phyloP scores from a whole-genome alignment of 805 yeast species.

The Candida patagonica region DNA sequence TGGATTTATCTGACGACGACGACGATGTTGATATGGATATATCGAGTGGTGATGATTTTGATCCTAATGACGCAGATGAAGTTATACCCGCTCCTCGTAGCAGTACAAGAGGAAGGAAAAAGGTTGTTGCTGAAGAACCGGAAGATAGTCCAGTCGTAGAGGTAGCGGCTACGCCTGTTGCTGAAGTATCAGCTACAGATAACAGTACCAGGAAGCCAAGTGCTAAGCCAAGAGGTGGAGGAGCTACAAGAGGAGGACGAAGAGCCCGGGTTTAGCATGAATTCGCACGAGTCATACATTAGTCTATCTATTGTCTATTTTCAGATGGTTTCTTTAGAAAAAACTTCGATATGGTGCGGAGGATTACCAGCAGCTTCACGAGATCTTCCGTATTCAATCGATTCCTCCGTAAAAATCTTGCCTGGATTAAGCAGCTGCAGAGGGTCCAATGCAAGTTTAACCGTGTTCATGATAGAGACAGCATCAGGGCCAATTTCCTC shows the following conservation, averaged over 20 bases:
- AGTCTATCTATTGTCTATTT: not conserved
- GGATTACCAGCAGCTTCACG: slow-evolving; percentile 5
- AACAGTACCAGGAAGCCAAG: not conserved
- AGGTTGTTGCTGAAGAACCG: too few relatives aligned
- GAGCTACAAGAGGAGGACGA: slow-evolving; percentile 1
- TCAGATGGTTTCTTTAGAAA: not conserved
- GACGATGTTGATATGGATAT: too few relatives aligned
- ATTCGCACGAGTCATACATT: too few relatives aligned
- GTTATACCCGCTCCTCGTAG: too few relatives aligned
- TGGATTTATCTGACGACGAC: too few relatives aligned
- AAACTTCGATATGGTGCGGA: not conserved
- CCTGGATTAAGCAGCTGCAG: slow-evolving; percentile 68
- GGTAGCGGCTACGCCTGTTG: not conserved
- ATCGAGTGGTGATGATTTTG: too few relatives aligned
- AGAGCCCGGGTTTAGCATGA: not conserved
- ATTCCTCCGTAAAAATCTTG: slow-evolving; percentile 43
- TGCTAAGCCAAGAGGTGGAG: not conserved
- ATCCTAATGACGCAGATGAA: too few relatives aligned
- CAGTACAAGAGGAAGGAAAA: not conserved
- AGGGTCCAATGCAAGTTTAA: slow-evolving; percentile 69
- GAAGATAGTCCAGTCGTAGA: not conserved
- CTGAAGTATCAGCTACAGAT: not conserved
- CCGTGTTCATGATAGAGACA: slow-evolving; percentile 59
- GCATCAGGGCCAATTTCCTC: slow-evolving; percentile 62
- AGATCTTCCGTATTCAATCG: slow-evolving; percentile 7